phyloP scores from a whole-genome alignment of 2,329 filamentous ascomycete genomes.

The Nigrospora osmanthi region DNA sequence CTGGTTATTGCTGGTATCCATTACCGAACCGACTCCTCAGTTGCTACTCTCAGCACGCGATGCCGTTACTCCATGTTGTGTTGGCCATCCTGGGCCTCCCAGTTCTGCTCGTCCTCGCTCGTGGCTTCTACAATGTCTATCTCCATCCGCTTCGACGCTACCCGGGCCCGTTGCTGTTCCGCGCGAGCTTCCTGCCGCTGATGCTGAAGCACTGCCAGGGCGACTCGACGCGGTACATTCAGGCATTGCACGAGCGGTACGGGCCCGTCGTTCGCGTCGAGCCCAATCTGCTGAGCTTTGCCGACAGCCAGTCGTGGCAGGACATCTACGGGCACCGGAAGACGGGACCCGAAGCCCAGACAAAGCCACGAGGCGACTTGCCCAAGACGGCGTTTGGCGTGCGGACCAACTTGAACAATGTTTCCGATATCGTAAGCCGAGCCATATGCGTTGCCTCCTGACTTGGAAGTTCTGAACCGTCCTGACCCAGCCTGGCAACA shows the following conservation, averaged over 20 bases:
- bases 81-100: too few relatives aligned
- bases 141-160: constrained; percentile 2
- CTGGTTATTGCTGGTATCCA: too few relatives aligned
- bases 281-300: constrained; percentile 28
- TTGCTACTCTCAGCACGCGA: too few relatives aligned
- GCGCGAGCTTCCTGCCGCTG: not conserved
- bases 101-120: not conserved
- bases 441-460: too few relatives aligned
- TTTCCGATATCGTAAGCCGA: not conserved
- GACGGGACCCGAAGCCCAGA: not conserved
- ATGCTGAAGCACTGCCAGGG: not conserved
- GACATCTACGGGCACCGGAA: constrained; percentile 30
- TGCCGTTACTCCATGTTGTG: too few relatives aligned
- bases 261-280: constrained; percentile 4
- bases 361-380: not conserved
- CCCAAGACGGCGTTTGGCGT: not conserved
- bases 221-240: not conserved
- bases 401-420: not conserved
- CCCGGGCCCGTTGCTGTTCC: constrained; percentile 1
- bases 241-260: constrained; percentile 1
- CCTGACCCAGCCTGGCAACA: not conserved
- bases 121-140: constrained; percentile 2
- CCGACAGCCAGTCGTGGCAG: constrained; percentile 26
- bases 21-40: too few relatives aligned
- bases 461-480: too few relatives aligned